Base-by-base conservation (phyloP, 352 stramenopile genomes). In the Saprolegnia parasitica region DNA sequence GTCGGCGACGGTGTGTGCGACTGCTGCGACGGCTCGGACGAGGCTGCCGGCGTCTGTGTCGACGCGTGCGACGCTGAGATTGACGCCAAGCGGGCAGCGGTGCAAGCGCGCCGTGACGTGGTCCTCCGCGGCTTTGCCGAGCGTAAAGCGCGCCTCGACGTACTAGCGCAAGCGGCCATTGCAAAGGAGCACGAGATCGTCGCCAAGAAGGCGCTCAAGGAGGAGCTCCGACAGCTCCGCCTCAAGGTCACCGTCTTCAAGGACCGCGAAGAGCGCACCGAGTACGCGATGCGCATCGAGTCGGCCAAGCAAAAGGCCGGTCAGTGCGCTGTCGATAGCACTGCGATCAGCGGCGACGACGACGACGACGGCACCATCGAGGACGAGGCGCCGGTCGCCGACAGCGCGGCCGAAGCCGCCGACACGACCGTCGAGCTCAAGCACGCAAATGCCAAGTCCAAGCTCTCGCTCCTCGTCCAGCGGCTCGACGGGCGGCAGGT, bases 11-110 rank as follows among this genome's bases (percentile, higher is more conserved):
- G 88, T n/a, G 84, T 99, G 52, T 99, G 97, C 73, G 97, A 99
- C 83, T 99, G 97, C 74, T 99, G 97, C 75, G 96, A 99, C 79
- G 97, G 96, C 24, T 91, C 85, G 63, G 96, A 99, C 72, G 96
- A 99, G 65, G 35, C n/a, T 4, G 10, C 57, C 0, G 68, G 71
- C 23, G 5, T 60, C 2, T 91, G 85, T 54, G 6, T n/a, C 18
- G 62, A 90, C 64, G 78, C 67, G 39, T 93, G 85, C 49, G 52
- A 49, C 0, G 46, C 21, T 0, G 76, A 80, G 37, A 84, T 84
- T 0, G 65, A 70, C 20, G 73, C 54, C 20, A 79, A 77, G 63
- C 77, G 75, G 21, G 65, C 81, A 32, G 55, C 73, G 21, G 81
- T 83, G 23, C 55, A 78, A 23, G 55, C 74, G 11, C 70, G 67